These are phyloP conservation scores for Polymyxa betae DNA, from an alignment of 208 protist species.

Conservation along the genomic window DNA sequence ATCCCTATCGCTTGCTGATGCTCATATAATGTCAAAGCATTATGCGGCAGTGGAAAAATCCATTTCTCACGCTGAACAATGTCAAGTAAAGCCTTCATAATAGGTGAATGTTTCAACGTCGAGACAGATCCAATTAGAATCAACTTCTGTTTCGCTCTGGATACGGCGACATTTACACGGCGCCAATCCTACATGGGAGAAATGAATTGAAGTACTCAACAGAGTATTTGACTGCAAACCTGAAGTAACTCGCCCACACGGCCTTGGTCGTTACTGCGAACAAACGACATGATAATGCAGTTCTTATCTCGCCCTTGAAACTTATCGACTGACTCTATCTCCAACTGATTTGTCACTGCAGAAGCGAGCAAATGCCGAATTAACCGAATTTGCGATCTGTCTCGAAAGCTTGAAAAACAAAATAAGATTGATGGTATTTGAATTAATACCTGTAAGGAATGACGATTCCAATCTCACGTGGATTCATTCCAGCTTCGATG, in stretches of 20 bases:
- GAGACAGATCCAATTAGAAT: slow-evolving; percentile 74
- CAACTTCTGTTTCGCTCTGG: slow-evolving; percentile 84
- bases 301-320: slow-evolving; percentile 72
- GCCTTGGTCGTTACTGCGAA: slow-evolving; percentile 40
- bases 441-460: slow-evolving; percentile 66
- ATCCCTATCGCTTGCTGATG: not conserved
- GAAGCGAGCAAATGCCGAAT: not conserved
- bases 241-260: not conserved
- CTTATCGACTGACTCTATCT: slow-evolving; percentile 70
- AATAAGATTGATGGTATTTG: not conserved
- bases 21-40: not conserved
- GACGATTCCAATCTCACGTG: slow-evolving; percentile 63
- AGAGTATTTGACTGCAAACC: not conserved
- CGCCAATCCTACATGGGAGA: slow-evolving; percentile 76
- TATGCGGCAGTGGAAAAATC: not conserved
- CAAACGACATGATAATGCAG: slow-evolving; percentile 62
- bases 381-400: slow-evolving; percentile 1
- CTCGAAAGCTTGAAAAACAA: not conserved
- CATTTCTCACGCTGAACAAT: slow-evolving; percentile 28
- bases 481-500: slow-evolving; percentile 24
- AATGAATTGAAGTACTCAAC: not conserved
- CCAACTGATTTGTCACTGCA: not conserved
- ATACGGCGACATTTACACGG: slow-evolving; percentile 87
- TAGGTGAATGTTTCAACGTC: slow-evolving; percentile 57
- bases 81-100: slow-evolving; percentile 53